Evolutionary conservation across 2,329 filamentous ascomycete species (phyloP), one percentile per base, ranked within the genome.

Genomic region (Lasiodiplodia theobromae): DNA sequence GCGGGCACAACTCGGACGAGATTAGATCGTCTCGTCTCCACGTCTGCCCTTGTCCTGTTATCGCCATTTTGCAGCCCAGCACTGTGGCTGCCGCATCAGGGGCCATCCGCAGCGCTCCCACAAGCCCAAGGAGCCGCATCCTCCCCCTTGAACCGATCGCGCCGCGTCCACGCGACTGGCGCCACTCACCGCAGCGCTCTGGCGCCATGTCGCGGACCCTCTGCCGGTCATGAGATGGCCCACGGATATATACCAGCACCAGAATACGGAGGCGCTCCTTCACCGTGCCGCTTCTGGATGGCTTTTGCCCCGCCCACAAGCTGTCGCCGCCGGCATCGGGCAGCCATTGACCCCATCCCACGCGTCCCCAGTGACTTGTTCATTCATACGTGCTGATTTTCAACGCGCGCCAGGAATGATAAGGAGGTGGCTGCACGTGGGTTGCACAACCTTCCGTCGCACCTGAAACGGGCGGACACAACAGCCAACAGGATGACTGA

Each of bases 241-340:
- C 60, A 64, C 60, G 47, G 44, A 47, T 60, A 28, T 60, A 23
- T 47, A 47, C 56, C 40, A 51, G 40, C 60, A 23, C 2, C 44
- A 38, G 12, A 52, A 52, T 52, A 64, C 60, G 60, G 60, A 64
- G 57, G 57, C 57, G 38, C 40, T 16, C 44, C 57, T 47, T 60
- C 38, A 60, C 57, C 58, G 44, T 64, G 60, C 44, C 60, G 28
- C n/a, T 38, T 25, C 28, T 18, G 37, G 58, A 51, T 21, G 28
- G 14, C 12, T 38, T 23, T 18, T 16, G n/a, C 44, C 31, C 44
- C 60, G 47, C 47, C 18, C 60, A 52, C n/a, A 28, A 51, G 28
- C 60, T 28, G n/a, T 64, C 60, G 34, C 12, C 23, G 21, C 47
- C 44, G 60, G 23, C 60, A 37, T 64, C n/a, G 28, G 60, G 52